Evolutionary conservation across 306 rosid species (phyloP), one percentile per base, ranked within the genome.

Genomic region (Citrullus amarus): DNA sequence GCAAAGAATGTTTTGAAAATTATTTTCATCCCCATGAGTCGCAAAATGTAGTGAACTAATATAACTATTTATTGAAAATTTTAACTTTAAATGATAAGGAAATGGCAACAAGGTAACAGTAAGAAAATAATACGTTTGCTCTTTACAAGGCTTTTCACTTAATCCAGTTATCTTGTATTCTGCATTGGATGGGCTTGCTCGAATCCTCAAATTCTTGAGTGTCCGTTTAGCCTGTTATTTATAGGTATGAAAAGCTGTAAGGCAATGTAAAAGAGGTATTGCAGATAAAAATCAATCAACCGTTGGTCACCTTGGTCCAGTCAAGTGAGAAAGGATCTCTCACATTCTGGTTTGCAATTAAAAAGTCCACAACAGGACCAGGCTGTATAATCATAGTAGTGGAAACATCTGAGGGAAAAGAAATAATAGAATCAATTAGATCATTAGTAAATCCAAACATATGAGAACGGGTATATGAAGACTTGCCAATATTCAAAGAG

Each of bases 311-410:
- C 96, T 96, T 96, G 0, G 79, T 82, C 99, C 99, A 96, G 79
- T 96, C 96, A 14, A 96, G 85, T 12, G 74, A 50, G 81, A 17
- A 88, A 0, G 98, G 97, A 83, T 92, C 93, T 54, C 86, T 84
- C 22, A 81, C 99, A 83, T 85, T 88, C 65, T 96, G 99, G 82
- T 92, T 92, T 22, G 87, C 78, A 58, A 96, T 90, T 22, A 96
- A 60, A 50, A 96, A 96, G 77, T 92, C 97, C n/a, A 96, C 96
- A 57, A 96, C 93, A 2, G 99, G 98, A 0, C 98, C 99, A 46
- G 97, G 98, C 25, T 82, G 86, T 41, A 96, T 85, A 6, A 92
- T 86, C 97, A 92, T 96, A 3, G 99, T 96, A 7, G 99, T 96
- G 0, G 99, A 96, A 30, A 92, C 97, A 86, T 96, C 99, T 95